Conservation (phyloP, 768 basidiomycete genomes). For the Calocera cornea region DNA sequence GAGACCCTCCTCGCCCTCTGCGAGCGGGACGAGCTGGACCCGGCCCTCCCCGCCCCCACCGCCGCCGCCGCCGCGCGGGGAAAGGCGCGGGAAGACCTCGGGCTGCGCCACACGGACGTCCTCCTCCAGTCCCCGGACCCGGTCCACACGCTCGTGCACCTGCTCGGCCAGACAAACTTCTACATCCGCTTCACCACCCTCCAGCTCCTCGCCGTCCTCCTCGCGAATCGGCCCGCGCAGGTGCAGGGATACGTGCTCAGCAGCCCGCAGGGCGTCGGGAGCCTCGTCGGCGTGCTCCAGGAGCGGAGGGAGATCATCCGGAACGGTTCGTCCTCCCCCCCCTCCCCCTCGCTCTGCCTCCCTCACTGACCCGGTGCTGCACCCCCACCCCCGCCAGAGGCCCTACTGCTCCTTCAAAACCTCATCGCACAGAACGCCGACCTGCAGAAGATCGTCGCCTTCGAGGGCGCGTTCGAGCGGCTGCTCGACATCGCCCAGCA, state of each 20-base stretch:
- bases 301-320: constrained; percentile 81
- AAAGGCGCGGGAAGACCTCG: constrained; percentile 47
- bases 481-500: constrained; percentile 74
- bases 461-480: constrained; percentile 93
- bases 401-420: constrained; percentile 64
- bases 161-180: constrained; percentile 61
- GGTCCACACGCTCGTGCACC: constrained; percentile 57
- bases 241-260: constrained; percentile 90
- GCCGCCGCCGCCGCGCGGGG: constrained; percentile 9
- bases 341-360: constrained; percentile 12
- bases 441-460: constrained; percentile 92
- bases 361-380: constrained; percentile 1
- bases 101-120: constrained; percentile 67
- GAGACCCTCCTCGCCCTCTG: constrained; percentile 81
- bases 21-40: constrained; percentile 42
- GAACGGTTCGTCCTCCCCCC: constrained; percentile 45
- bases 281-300: constrained; percentile 60
- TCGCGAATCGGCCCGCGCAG: constrained; percentile 65
- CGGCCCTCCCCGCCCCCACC: constrained; percentile 28
- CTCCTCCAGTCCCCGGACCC: constrained; percentile 56
- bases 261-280: constrained; percentile 59
- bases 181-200: constrained; percentile 75
- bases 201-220: constrained; percentile 63
- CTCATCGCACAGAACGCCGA: constrained; percentile 78
- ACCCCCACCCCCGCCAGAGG: constrained; percentile 39